Base-by-base conservation (phyloP, 2,329 filamentous ascomycete species). In the Penicillium sp. region DNA sequence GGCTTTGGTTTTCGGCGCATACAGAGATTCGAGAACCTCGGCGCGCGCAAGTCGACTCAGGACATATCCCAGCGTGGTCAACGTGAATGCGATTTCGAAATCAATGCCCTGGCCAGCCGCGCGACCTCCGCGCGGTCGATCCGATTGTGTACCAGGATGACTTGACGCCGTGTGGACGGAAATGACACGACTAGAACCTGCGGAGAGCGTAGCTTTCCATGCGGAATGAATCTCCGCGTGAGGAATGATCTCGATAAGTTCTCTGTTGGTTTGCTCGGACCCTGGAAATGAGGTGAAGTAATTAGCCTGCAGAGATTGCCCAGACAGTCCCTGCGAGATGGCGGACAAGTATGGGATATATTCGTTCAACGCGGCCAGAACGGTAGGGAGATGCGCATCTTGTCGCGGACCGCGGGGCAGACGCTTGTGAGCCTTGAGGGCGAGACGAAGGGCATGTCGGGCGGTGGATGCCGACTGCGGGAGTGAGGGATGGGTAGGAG, bases 401-500 rank as follows among this genome's bases (percentile, higher is more conserved):
- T 89, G 87, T 25, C 86, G 83, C 8, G 80, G 66, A 13, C 62
- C 64, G 7, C 85, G 76, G 4, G 87, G 78, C n/a, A 95, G 80
- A 45, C 89, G 83, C 70, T 95, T 97, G 76, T 96, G 84, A 59
- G 83, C 83, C 72, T 97, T 97, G 51, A 98, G 77, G 3, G 83
- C 80, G 67, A 91, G 84, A 60, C 89, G 84, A 44, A 96, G 78
- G 13, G 95, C 81, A 58, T 87, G 86, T 51, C 93, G 88, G 63
- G 88, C 83, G 7, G 88, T 91, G 56, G 90, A 90, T 24, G 89
- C 85, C 46, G 81, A 80, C 59, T 91, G 80, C 25, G 90, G 88
- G 37, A 98, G 78, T 0, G 91, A 95, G 3, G 93, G 91, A 69
- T 97, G 91, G 3, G 88, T 89, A 55, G 84, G 81, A 62, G 86